Conservation (phyloP, 1,284 basidiomycete genomes). For the Moesziomyces sp. region DNA sequence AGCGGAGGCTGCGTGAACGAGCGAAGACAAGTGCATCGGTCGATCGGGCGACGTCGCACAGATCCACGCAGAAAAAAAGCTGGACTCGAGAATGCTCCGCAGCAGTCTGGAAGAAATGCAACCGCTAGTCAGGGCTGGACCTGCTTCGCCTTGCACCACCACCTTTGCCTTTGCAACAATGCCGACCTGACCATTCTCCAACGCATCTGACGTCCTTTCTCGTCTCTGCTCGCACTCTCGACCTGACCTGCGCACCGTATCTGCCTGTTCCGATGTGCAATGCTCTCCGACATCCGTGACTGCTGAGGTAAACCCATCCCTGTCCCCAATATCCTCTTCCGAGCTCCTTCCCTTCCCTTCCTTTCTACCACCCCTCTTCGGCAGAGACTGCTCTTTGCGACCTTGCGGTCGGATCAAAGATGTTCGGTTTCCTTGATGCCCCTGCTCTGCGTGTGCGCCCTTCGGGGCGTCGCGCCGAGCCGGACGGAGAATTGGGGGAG, state of each 20-base stretch:
- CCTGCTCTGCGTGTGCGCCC: slow-evolving; percentile 1
- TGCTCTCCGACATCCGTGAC: neutral
- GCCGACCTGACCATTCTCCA: no score
- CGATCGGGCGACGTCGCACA: neutral
- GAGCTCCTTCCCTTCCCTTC: neutral
- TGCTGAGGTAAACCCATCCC: neutral
- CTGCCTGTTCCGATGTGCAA: neutral
- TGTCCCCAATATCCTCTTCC: neutral
- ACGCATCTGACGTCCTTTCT: no score
- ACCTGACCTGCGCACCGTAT: neutral
- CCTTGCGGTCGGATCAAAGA: slow-evolving; percentile 26
- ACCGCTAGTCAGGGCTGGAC: no score
- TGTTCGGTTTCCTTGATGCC: slow-evolving; percentile 44
- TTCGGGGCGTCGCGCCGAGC: neutral
- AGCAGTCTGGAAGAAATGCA: slow-evolving; percentile 4
- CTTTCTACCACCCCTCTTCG: slow-evolving; percentile 29
- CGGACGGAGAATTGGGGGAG: slow-evolving; percentile 44
- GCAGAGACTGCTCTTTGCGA: slow-evolving; percentile 49
- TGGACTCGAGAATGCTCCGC: slow-evolving; percentile 19
- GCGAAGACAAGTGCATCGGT: no score
- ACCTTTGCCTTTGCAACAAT: no score
- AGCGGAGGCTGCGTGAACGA: no score
- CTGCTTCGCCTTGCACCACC: no score
- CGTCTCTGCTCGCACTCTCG: neutral
- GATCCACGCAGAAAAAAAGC: slow-evolving; percentile 1